Evolutionary conservation across 345 rosid genomes (phyloP).

Genomic region (Lepidium aucheri): DNA sequence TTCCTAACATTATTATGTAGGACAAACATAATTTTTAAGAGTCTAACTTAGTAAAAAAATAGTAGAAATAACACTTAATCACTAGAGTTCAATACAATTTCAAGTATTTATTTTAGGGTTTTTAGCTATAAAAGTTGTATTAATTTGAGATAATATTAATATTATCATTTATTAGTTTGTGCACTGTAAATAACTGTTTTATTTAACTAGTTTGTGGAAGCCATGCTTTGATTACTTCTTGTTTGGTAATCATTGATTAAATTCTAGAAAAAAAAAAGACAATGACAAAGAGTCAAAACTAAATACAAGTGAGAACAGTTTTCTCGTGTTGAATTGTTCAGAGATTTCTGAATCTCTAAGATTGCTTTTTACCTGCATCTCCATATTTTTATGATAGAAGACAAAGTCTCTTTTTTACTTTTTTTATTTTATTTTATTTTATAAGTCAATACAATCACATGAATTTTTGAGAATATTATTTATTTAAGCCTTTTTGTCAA

Average conservation of each 20-base stretch:
- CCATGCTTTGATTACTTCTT: neutral
- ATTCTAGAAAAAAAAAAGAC: conserved; percentile 3
- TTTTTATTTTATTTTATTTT: neutral
- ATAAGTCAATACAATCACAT: conserved; percentile 9
- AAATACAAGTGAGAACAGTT: neutral
- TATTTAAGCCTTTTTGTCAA: neutral
- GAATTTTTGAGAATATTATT: neutral
- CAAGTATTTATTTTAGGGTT: too few species aligned
- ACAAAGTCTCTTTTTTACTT: neutral
- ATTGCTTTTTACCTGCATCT: conserved; percentile 19
- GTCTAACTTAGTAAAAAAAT: too few species aligned
- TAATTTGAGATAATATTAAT: too few species aligned
- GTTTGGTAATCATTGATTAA: neutral
- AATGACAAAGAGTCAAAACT: neutral
- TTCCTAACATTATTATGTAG: too few species aligned
- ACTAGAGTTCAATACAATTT: too few species aligned
- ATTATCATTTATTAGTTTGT: too few species aligned
- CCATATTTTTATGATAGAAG: conserved; percentile 3
- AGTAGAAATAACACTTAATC: too few species aligned
- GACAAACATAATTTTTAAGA: too few species aligned
- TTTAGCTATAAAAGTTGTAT: too few species aligned
- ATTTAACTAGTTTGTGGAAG: too few species aligned
- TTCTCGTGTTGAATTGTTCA: conserved; percentile 13
- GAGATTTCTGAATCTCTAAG: neutral
- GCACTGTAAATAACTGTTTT: too few species aligned